Percentiles rank a stretch among this genome's conserved stretches.
These are phyloP conservation scores for Aspergillus conjunctus DNA, from an alignment of 495 filamentous ascomycete genomes.

Conservation along the genomic window DNA sequence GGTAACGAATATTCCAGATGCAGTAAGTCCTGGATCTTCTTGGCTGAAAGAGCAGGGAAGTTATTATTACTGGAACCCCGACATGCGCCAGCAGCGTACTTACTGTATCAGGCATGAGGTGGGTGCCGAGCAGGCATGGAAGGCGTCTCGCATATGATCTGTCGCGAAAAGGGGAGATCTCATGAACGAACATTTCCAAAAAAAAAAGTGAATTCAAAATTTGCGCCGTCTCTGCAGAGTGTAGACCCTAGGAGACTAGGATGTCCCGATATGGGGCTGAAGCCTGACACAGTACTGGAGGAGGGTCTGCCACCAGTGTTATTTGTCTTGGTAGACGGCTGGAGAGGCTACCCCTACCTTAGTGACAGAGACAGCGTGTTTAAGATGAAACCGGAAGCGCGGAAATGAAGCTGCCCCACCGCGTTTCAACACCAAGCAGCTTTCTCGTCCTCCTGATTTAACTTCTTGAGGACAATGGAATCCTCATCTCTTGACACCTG, in stretches of 20 bases:
- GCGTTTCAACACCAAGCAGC: constrained; percentile 14
- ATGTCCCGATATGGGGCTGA: neutral
- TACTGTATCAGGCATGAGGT: neutral
- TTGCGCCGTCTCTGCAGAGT: neutral
- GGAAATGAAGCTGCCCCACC: constrained; percentile 21
- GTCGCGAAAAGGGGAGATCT: constrained; percentile 2
- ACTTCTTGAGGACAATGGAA: neutral
- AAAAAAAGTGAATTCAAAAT: no score
- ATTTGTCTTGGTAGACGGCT: neutral
- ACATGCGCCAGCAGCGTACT: neutral
- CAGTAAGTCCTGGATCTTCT: no score
- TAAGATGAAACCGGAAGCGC: constrained; percentile 29
- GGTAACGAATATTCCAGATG: no score
- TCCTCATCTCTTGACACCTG: neutral
- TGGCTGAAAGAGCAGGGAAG: no score
- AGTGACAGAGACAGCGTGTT: constrained; percentile 21
- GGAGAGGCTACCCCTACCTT: constrained; percentile 22
- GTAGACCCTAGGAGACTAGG: neutral
- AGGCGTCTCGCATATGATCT: neutral
- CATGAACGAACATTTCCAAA: neutral
- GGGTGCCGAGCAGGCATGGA: neutral
- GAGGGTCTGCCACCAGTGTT: neutral
- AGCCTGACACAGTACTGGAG: no score
- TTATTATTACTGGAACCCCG: no score
- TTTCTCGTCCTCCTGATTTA: neutral